Evolutionary conservation across 2,329 filamentous ascomycete species (phyloP), one percentile per base, ranked within the genome.

Genomic region (Talaromyces atroroseus): DNA sequence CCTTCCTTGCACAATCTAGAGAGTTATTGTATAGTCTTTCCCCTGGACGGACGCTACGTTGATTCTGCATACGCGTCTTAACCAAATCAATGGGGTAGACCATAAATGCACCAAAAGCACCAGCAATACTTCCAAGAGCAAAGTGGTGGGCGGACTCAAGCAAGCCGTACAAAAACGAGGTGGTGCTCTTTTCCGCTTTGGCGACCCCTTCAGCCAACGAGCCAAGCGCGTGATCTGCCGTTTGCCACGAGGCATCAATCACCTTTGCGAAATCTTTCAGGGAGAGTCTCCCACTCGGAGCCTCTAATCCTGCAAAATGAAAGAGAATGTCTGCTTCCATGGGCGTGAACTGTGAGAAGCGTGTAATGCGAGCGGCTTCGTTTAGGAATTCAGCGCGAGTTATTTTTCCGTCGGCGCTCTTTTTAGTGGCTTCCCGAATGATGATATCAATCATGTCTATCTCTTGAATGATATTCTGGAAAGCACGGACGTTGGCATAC

Each of bases 241-340:
- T 85, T 63, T 90, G 86, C 92, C 92, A 99, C 45, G 90, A 90
- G 0, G 94, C 85, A 70, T 99, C 94, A 49, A 99, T 84, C 21
- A 99, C 94, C 75, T 96, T 96, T 65, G 90, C 85, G 69, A 99
- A 99, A 74, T 97, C 92, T 59, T 77, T 76, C 46, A 96, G 79
- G 32, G 88, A 84, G 1, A 99, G 83, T 50, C 90, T 83, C 20
- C 92, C 94, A 1, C 91, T 92, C 2, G 90, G 88, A 65, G 94
- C 87, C 69, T 96, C 90, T 54, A 97, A 81, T 60, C 92, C 90
- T 59, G 94, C 94, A 73, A 99, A 99, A 77, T 97, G 94, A 80
- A 99, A 99, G 42, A 99, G 83, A 61, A 99, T 96, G 69, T 99
- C 94, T 42, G 92, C 92, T 75, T 99, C 94, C 91, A 97, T 96